Percentiles rank a stretch among this genome's conserved stretches.
Evolutionary conservation across 768 basidiomycete genomes (phyloP).

Genomic region (Leccinum rimulosum): DNA sequence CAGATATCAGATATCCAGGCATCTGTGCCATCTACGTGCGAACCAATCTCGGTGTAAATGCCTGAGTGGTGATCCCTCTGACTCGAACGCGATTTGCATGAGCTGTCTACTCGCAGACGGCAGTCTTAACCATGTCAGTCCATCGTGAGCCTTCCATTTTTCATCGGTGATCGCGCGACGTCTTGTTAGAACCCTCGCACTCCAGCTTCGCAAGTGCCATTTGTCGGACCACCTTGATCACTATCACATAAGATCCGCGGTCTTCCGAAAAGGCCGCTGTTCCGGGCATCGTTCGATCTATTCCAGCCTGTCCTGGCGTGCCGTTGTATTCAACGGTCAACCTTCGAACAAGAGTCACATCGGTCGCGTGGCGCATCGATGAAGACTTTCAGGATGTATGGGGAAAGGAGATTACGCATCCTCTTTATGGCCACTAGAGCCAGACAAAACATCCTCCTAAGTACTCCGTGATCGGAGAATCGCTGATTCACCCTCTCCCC

Average conservation of each 20-base stretch:
- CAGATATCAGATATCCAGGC: constrained; percentile 51
- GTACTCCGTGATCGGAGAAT: background rate
- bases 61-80: constrained; percentile 18
- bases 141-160: constrained; percentile 31
- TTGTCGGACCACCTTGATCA: constrained; percentile 23
- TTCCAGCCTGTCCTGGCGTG: constrained; percentile 51
- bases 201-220: constrained; percentile 47
- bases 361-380: constrained; percentile 55
- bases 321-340: background rate
- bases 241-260: constrained; percentile 76
- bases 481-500: background rate
- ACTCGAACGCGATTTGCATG: constrained; percentile 31
- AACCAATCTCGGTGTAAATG: constrained; percentile 31
- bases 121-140: constrained; percentile 39
- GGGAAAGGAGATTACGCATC: constrained; percentile 24
- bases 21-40: constrained; percentile 50
- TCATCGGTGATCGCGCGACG: constrained; percentile 54
- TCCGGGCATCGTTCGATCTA: constrained; percentile 72
- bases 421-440: background rate
- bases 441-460: background rate
- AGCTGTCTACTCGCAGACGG: constrained; percentile 73
- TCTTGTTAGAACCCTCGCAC: constrained; percentile 48
- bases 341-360: constrained; percentile 22
- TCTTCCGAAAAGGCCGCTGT: constrained; percentile 62
- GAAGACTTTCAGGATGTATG: constrained; percentile 51